These are phyloP conservation scores for Cercospora sojina DNA, from an alignment of 2,329 filamentous ascomycete genomes.

Conservation along the genomic window DNA sequence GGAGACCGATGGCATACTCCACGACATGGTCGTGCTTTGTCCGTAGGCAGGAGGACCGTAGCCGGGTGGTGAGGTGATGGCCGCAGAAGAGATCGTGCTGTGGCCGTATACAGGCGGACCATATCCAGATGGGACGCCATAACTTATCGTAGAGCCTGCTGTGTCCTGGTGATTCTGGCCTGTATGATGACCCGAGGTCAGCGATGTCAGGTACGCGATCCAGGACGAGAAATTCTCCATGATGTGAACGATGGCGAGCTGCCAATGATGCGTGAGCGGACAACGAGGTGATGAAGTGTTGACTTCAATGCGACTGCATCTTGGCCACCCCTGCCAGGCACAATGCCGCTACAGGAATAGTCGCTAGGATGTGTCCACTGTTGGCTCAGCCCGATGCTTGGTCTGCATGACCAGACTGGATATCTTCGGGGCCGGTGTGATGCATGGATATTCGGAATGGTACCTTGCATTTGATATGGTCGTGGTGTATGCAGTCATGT, in stretches of 20 bases:
- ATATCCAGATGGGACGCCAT: not conserved
- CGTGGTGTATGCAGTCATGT: not conserved
- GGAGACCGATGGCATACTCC: not conserved
- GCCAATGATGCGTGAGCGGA: not conserved
- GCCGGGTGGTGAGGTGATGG: not conserved
- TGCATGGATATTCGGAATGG: not conserved
- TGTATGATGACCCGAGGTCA: not conserved
- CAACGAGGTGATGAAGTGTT: not conserved
- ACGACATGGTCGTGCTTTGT: not conserved
- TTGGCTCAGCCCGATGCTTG: not conserved
- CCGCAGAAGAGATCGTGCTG: not conserved
- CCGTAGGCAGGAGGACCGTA: not conserved
- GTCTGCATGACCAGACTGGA: not conserved
- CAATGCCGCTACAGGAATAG: not conserved
- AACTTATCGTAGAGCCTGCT: not conserved
- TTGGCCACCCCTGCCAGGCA: not conserved
- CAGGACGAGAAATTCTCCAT: not conserved
- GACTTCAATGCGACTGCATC: not conserved
- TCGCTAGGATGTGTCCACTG: not conserved
- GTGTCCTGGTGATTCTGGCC: not conserved
- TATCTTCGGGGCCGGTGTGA: not conserved
- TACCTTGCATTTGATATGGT: not conserved
- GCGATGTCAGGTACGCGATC: not conserved
- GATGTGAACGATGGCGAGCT: not conserved
- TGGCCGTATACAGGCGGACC: not conserved